These are phyloP conservation scores for Acer negundo DNA, from an alignment of 345 rosid genomes.

Conservation along the genomic window DNA sequence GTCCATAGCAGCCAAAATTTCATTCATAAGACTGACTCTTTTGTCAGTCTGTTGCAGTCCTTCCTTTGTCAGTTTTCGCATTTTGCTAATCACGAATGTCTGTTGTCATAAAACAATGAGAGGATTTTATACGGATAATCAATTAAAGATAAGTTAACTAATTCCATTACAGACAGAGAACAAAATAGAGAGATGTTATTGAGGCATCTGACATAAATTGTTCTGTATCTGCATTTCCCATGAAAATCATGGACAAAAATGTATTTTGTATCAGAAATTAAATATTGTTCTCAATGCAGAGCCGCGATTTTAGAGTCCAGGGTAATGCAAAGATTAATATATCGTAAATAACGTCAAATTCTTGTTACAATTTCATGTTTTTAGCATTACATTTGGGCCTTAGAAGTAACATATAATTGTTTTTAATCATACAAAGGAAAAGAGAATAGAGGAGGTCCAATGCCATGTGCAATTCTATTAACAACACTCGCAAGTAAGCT, in stretches of 20 bases:
- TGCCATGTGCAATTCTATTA: neutral
- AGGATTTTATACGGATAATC: conserved; percentile 11
- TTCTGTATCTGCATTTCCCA: neutral
- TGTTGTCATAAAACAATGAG: conserved; percentile 32
- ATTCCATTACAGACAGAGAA: neutral
- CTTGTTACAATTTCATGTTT: neutral
- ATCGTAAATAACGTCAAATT: neutral
- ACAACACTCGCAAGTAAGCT: neutral
- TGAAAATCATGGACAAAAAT: neutral
- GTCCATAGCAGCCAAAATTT: conserved; percentile 94
- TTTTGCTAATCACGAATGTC: conserved; percentile 84
- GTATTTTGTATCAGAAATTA: neutral
- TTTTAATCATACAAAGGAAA: neutral
- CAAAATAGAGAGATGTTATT: neutral
- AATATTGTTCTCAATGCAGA: neutral
- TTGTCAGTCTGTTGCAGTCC: conserved; percentile 93
- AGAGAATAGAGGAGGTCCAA: neutral
- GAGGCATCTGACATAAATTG: neutral
- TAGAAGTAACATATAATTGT: neutral
- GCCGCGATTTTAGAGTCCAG: neutral
- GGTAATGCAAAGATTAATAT: neutral
- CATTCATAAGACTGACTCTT: conserved; percentile 89
- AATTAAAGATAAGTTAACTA: neutral
- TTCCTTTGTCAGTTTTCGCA: conserved; percentile 86
- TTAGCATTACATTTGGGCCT: neutral